Conservation (phyloP, 345 rosid genomes). For the Theobroma cacao region DNA sequence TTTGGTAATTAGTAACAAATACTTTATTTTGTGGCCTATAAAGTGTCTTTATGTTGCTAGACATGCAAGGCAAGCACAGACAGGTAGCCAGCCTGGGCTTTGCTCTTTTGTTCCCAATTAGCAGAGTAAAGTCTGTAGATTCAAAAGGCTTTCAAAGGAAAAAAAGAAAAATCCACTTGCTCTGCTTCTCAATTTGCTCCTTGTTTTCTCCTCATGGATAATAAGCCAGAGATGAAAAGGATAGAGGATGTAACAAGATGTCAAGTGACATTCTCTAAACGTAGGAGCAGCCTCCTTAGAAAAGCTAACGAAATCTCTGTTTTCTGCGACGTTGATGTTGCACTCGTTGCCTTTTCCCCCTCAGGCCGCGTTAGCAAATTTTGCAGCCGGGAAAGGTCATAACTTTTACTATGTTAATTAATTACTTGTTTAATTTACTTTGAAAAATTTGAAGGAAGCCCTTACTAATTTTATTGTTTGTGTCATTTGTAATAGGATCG, state of each 20-base stretch:
- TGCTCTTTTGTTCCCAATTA: background rate
- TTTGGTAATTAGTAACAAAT: background rate
- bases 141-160: background rate
- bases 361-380: background rate
- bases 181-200: background rate
- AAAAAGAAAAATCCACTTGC: background rate
- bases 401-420: background rate
- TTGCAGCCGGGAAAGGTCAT: background rate
- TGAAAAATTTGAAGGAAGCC: background rate
- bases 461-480: background rate
- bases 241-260: background rate
- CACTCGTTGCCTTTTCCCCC: background rate
- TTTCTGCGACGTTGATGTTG: slow-evolving; percentile 5
- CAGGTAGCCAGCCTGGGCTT: background rate
- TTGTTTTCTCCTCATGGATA: background rate
- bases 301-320: background rate
- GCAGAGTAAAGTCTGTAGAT: background rate
- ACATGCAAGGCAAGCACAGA: background rate
- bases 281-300: background rate
- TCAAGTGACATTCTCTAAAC: background rate
- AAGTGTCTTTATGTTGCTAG: background rate
- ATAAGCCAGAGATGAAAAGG: background rate
- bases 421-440: background rate
- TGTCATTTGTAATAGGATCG: background rate
- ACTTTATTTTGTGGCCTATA: background rate